Percentiles rank a stretch among this genome's conserved stretches.
phyloP scores from a whole-genome alignment of 192 early-diverging fungal species.

The Spinellus fusiger region DNA sequence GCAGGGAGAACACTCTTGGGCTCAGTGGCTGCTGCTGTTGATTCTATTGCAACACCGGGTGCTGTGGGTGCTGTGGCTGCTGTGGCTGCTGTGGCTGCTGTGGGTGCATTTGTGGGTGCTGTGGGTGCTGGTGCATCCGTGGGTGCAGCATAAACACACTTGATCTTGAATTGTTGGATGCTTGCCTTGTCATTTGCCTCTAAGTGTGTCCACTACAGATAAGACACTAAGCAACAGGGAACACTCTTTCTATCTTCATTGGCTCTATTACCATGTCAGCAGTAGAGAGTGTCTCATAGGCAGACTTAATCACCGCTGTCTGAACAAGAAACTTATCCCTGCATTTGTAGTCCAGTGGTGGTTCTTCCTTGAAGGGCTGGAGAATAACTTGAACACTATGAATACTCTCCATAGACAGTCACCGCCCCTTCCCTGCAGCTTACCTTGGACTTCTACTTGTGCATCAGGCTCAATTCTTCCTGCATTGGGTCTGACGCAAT shows the following conservation, averaged over 20 bases:
- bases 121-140: neutral
- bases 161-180: constrained; percentile 66
- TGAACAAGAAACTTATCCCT: constrained; percentile 97
- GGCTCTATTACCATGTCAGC: constrained; percentile 49
- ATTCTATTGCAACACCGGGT: too few species aligned
- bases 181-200: constrained; percentile 55
- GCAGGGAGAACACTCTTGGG: too few species aligned
- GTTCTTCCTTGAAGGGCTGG: constrained; percentile 88
- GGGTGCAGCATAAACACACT: constrained; percentile 43
- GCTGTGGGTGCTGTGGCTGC: neutral
- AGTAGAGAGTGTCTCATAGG: constrained; percentile 55
- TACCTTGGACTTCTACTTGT: constrained; percentile 72
- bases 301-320: constrained; percentile 68
- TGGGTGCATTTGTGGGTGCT: neutral
- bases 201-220: constrained; percentile 52
- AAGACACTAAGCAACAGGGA: neutral
- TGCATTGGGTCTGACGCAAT: constrained; percentile 92
- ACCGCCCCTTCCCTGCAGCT: neutral
- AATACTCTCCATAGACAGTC: neutral
- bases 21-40: too few species aligned
- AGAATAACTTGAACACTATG: constrained; percentile 54
- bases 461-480: constrained; percentile 69
- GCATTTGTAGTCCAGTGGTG: constrained; percentile 72
- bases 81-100: neutral
- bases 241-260: neutral